Evolutionary conservation across 129 eudicot genomes (phyloP), one percentile per base, ranked within the genome.

Genomic region (Escallonia rubra): DNA sequence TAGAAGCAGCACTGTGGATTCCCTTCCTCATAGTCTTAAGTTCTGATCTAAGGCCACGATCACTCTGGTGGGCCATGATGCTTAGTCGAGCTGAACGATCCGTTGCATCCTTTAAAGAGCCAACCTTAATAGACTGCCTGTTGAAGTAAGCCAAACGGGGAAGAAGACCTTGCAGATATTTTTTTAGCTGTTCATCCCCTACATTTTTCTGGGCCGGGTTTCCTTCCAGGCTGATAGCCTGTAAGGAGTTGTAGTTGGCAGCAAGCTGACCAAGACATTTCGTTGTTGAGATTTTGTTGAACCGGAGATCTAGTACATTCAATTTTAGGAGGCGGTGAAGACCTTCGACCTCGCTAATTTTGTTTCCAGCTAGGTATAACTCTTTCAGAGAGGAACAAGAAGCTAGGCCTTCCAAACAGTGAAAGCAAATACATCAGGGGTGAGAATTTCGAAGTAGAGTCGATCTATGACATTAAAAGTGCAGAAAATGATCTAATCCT

Each of bases 141-240:
- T 93, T 93, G 75, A 67, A 93, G 78, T 89, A 89, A 41, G 81
- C 80, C 11, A 93, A 82, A 56, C 82, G 80, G 45, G 99, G 99
- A 53, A 93, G 96, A 65, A 89, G 90, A 52, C 90, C 88, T 60
- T 67, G 85, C 12, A 93, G 81, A 64, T 86, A 77, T 68, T 89
- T 93, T 74, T 86, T 89, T 2, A 93, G 80, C 58, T 89, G 99
- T 51, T 93, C 99, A 54, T 93, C 96, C 13, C 99, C 99, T 9
- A 93, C 88, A 63, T 93, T 93, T 60, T 86, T 93, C 72, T 86
- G 96, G 60, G 96, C 95, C 7, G 99, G 99, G 69, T 93, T 93
- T 43, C 99, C 99, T 81, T 93, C 99, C 43, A 93, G 69, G 81
- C 99, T 89, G 43, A 93, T 80, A 75, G 96, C 96, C 75, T 93